Percentiles rank a stretch among this genome's conserved stretches.
These are phyloP conservation scores for Kwoniella bestiolae DNA, from an alignment of 768 basidiomycete genomes.

Conservation along the genomic window DNA sequence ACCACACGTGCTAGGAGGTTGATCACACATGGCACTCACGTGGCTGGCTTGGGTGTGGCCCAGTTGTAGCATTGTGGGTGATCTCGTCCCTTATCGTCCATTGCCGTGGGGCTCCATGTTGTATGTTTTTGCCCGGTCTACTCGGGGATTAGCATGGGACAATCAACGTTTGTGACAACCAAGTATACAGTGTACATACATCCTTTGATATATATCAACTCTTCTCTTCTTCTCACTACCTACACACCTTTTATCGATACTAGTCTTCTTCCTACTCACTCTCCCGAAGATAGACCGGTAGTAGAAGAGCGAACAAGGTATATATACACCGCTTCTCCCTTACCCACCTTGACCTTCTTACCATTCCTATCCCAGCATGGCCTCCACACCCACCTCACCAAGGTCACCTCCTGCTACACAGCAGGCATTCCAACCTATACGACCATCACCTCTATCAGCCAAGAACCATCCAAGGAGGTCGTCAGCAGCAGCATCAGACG, in stretches of 20 bases:
- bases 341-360: neutral
- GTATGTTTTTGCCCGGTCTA: neutral
- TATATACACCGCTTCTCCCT: neutral
- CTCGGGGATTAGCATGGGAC: neutral
- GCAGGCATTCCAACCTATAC: constrained; percentile 8
- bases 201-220: neutral
- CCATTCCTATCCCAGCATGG: neutral
- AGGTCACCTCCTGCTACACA: constrained; percentile 11
- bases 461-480: constrained; percentile 14
- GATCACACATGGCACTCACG: too few species aligned
- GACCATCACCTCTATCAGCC: constrained; percentile 17
- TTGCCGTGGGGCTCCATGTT: too few species aligned
- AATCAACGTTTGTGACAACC: neutral
- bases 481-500: constrained; percentile 13
- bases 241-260: neutral
- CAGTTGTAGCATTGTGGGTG: too few species aligned
- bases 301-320: neutral
- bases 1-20: too few species aligned
- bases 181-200: too few species aligned
- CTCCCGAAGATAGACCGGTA: neutral
- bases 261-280: neutral
- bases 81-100: too few species aligned
- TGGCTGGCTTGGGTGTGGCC: too few species aligned
- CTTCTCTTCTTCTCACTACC: neutral
- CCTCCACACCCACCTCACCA: constrained; percentile 10